Percentiles rank a stretch among this genome's conserved stretches.
These are phyloP conservation scores for Paramecium tetraurelia DNA, from an alignment of 73 alveolate species.

Conservation along the genomic window DNA sequence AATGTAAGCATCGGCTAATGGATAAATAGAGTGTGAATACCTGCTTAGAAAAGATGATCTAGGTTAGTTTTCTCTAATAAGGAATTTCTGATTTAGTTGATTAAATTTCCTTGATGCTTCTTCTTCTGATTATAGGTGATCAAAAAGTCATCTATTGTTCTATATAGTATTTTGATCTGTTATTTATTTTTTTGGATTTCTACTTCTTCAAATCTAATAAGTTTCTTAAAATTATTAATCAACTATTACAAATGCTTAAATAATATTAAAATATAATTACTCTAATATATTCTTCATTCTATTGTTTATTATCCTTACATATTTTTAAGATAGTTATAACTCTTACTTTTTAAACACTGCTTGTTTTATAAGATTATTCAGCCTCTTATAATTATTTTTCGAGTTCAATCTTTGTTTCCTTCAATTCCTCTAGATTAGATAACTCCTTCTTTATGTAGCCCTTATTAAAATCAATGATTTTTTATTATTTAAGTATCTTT, in stretches of 20 bases:
- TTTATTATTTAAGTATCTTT: conserved; percentile 42
- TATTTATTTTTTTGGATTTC: conserved; percentile 38
- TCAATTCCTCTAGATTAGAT: conserved; percentile 16
- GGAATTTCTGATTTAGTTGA: not conserved
- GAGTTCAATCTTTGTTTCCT: not conserved
- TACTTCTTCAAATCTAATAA: conserved; percentile 61
- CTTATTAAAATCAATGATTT: conserved; percentile 39
- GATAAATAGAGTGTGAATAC: not conserved
- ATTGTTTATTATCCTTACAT: conserved; percentile 68
- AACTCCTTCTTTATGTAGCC: conserved; percentile 34
- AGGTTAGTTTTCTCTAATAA: not conserved
- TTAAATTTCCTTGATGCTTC: not conserved
- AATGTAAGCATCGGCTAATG: conserved; percentile 8
- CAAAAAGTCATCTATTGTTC: conserved; percentile 30
- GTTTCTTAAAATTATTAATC: conserved; percentile 67
- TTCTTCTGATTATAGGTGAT: not conserved
- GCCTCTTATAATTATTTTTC: conserved; percentile 60
- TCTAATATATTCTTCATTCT: conserved; percentile 77
- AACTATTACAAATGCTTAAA: conserved; percentile 45
- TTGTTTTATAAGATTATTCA: conserved; percentile 62
- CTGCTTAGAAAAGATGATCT: not conserved
- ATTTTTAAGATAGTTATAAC: conserved; percentile 62
- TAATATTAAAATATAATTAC: not conserved
- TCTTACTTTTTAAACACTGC: conserved; percentile 65
- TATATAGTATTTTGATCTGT: not conserved